phyloP scores from a whole-genome alignment of 306 rosid genomes.

The Acacia confusa region DNA sequence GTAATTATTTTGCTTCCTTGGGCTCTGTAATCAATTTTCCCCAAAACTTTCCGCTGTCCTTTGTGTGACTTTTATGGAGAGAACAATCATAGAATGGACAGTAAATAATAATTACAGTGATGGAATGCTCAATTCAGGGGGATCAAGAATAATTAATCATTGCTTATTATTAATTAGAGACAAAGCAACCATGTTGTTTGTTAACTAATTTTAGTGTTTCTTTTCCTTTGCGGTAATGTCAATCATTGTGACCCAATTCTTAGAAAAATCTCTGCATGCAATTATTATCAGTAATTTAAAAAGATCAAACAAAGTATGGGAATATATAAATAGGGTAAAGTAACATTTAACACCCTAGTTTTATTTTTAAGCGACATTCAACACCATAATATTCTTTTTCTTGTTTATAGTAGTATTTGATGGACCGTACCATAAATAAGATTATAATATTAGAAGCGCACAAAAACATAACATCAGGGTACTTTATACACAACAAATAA shows the following conservation, averaged over 20 bases:
- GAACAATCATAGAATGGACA: conserved; percentile 9
- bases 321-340: too few species aligned
- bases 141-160: conserved; percentile 8
- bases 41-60: conserved; percentile 15
- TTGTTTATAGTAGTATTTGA: too few species aligned
- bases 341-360: too few species aligned
- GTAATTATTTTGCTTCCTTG: too few species aligned
- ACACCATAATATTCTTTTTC: too few species aligned
- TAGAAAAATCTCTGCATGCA: neutral
- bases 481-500: too few species aligned
- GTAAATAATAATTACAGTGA: conserved; percentile 21
- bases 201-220: neutral
- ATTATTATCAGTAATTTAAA: neutral
- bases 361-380: too few species aligned
- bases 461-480: too few species aligned
- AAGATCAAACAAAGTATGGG: too few species aligned
- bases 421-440: too few species aligned
- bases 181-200: conserved; percentile 6
- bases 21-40: too few species aligned
- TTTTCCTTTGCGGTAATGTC: conserved; percentile 11
- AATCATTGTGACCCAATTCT: conserved; percentile 9
- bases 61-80: neutral
- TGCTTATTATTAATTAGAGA: conserved; percentile 27
- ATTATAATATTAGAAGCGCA: too few species aligned
- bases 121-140: neutral